A percentile compares a stretch with the other conserved stretches of the same genome.
phyloP scores from a whole-genome alignment of 306 rosid genomes.

The Alnus glutinosa region DNA sequence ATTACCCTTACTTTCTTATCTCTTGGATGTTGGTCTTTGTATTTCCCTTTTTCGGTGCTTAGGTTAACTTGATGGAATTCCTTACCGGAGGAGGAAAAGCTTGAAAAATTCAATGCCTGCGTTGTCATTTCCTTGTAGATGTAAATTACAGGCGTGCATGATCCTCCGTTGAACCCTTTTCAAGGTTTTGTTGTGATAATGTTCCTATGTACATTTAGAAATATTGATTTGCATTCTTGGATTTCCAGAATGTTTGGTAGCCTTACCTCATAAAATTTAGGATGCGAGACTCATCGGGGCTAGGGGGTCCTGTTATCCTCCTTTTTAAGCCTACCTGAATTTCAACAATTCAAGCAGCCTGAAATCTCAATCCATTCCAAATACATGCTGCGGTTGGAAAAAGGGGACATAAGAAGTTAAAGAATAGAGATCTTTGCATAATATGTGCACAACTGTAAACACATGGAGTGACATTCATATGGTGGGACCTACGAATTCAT shows the following conservation, averaged over 20 bases:
- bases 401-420: too few relatives aligned
- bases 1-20: background rate
- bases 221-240: background rate
- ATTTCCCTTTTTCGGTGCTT: background rate
- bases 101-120: background rate
- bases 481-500: too few relatives aligned
- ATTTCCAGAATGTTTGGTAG: background rate
- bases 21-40: background rate
- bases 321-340: too few relatives aligned
- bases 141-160: background rate
- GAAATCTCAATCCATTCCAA: too few relatives aligned
- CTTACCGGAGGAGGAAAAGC: background rate
- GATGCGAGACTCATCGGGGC: too few relatives aligned
- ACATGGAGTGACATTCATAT: too few relatives aligned
- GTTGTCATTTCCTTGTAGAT: background rate
- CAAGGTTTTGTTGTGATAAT: background rate
- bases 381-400: too few relatives aligned
- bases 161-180: background rate
- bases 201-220: background rate
- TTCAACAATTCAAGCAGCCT: too few relatives aligned
- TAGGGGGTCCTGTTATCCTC: too few relatives aligned
- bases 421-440: too few relatives aligned
- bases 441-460: too few relatives aligned
- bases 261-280: too few relatives aligned
- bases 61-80: background rate